phyloP scores from a whole-genome alignment of 768 basidiomycete species.

The Mycena galericulata region DNA sequence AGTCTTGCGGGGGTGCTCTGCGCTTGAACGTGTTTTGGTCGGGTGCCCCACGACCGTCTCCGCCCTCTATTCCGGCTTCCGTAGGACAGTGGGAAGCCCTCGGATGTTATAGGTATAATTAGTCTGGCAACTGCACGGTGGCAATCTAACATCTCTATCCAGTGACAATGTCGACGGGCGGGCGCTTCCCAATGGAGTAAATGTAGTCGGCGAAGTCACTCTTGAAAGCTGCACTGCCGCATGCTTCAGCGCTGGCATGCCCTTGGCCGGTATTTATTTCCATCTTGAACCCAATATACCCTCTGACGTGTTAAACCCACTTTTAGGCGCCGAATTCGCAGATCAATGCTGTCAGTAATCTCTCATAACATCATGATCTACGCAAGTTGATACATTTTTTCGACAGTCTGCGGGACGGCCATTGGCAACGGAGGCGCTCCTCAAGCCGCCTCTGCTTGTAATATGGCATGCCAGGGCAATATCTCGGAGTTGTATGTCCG shows the following conservation, averaged over 20 bases:
- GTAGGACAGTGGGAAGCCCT: constrained; percentile 76
- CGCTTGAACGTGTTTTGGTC: constrained; percentile 75
- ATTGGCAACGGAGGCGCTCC: constrained; percentile 62
- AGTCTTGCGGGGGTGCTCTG: constrained; percentile 71
- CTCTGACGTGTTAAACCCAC: constrained; percentile 52
- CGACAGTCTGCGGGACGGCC: constrained; percentile 63
- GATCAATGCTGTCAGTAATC: constrained; percentile 63
- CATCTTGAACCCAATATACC: constrained; percentile 27
- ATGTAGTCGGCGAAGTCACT: constrained; percentile 55
- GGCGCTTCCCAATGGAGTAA: constrained; percentile 48
- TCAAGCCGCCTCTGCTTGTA: constrained; percentile 65
- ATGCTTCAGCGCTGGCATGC: constrained; percentile 65
- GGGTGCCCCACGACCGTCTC: constrained; percentile 65
- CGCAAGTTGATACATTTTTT: constrained; percentile 20
- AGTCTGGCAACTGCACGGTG: constrained; percentile 45
- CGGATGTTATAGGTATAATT: constrained; percentile 77
- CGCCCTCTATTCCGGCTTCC: constrained; percentile 63
- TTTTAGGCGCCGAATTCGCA: constrained; percentile 54
- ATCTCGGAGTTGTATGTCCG: constrained; percentile 58
- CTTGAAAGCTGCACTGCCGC: constrained; percentile 70
- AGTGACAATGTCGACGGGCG: constrained; percentile 62
- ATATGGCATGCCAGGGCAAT: constrained; percentile 75
- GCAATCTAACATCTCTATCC: constrained; percentile 40
- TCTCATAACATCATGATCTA: neutral
- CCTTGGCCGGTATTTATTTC: constrained; percentile 15